Evolutionary conservation across 495 filamentous ascomycete species (phyloP).

Genomic region (Barbatosphaeria neglecta): DNA sequence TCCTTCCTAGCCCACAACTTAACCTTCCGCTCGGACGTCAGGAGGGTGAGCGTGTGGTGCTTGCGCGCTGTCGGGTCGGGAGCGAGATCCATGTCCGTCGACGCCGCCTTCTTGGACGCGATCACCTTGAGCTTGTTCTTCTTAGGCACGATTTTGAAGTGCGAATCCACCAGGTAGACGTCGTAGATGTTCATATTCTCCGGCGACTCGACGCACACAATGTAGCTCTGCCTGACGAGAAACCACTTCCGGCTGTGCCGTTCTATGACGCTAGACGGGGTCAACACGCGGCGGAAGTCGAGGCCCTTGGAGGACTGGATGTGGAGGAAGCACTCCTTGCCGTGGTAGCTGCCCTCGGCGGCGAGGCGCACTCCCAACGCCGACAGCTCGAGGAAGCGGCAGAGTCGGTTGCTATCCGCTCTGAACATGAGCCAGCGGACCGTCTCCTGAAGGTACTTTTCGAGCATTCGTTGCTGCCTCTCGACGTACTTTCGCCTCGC

Average conservation of each 20-base stretch:
- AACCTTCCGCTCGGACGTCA: constrained; percentile 79
- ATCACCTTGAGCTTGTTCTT: constrained; percentile 57
- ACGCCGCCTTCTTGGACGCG: constrained; percentile 43
- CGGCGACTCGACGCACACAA: constrained; percentile 94
- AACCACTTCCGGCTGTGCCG: constrained; percentile 95
- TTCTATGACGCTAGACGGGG: constrained; percentile 59
- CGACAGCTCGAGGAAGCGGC: constrained; percentile 91
- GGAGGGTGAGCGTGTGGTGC: constrained; percentile 73
- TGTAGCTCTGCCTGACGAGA: constrained; percentile 90
- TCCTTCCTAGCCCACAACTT: constrained; percentile 90
- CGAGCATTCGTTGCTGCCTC: constrained; percentile 74
- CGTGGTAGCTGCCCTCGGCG: constrained; percentile 91
- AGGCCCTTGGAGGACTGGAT: constrained; percentile 86
- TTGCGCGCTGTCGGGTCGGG: constrained; percentile 48
- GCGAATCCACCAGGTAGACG: constrained; percentile 84
- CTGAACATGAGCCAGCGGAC: constrained; percentile 92
- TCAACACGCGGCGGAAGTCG: constrained; percentile 74
- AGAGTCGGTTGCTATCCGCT: constrained; percentile 87
- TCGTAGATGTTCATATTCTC: constrained; percentile 99
- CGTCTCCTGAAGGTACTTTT: constrained; percentile 87
- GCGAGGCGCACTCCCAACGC: constrained; percentile 90
- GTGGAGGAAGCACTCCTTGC: constrained; percentile 89
- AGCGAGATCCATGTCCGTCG: constrained; percentile 26
- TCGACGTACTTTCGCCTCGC: constrained; percentile 38
- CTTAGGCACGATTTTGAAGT: constrained; percentile 67